Conservation (phyloP, 106 monocot genomes). For the Phalaenopsis equestris region DNA sequence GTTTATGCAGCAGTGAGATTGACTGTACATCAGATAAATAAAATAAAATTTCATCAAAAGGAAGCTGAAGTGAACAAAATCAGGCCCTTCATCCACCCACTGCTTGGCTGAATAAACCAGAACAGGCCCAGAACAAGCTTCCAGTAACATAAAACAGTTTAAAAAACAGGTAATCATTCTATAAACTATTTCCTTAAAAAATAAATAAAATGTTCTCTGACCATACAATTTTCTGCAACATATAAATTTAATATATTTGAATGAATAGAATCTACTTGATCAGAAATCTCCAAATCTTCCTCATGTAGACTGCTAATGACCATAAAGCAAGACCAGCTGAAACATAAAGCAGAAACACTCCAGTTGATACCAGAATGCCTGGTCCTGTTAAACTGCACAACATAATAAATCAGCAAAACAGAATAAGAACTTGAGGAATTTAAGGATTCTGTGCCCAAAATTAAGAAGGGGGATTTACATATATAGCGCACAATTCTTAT, state of each 20-base stretch:
- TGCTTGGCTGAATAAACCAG: background rate
- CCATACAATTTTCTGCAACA: too few species aligned
- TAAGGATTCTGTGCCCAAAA: background rate
- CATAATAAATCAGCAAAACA: background rate
- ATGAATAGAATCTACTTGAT: slow-evolving; percentile 32
- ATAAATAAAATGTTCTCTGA: too few species aligned
- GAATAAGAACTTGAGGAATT: background rate
- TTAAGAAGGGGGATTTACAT: too few species aligned
- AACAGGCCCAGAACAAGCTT: background rate
- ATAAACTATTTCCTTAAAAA: background rate
- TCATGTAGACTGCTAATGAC: slow-evolving; percentile 82
- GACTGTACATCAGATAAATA: background rate
- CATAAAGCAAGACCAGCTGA: slow-evolving; percentile 87
- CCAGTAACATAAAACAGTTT: background rate
- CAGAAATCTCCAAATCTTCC: slow-evolving; percentile 80
- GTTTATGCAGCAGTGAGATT: background rate
- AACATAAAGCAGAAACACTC: slow-evolving; percentile 67
- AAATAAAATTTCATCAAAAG: background rate
- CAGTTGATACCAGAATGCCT: slow-evolving; percentile 37
- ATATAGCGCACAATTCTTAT: too few species aligned
- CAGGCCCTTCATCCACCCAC: background rate
- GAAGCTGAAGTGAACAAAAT: background rate
- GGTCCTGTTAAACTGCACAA: slow-evolving; percentile 39
- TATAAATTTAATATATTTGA: too few species aligned
- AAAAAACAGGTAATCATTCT: background rate